Conservation (phyloP, 1,139 yeast species). For the Sugiyamaella pinicola region DNA sequence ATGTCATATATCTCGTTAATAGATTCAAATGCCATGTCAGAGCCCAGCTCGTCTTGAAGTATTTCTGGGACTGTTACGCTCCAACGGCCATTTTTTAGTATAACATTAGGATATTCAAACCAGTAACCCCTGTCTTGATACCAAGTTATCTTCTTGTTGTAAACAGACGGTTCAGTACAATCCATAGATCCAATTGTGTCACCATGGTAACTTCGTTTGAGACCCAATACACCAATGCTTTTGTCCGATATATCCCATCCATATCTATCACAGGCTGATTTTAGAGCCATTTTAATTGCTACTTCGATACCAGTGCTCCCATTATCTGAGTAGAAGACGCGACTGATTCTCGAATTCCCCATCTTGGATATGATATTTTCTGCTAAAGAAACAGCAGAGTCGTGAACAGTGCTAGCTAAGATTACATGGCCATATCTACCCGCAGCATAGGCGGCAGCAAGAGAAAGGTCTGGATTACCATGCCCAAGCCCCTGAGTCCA, state of each 20-base stretch:
- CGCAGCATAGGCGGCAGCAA: slow-evolving; percentile 38
- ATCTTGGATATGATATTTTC: slow-evolving; percentile 27
- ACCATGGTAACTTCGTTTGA: slow-evolving; percentile 38
- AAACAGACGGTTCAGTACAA: slow-evolving; percentile 37
- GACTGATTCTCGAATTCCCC: slow-evolving; percentile 29
- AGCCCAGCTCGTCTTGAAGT: slow-evolving; percentile 22
- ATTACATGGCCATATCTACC: slow-evolving; percentile 40
- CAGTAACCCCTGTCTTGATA: slow-evolving; percentile 35
- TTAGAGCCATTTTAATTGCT: slow-evolving; percentile 38
- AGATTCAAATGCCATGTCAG: slow-evolving; percentile 20
- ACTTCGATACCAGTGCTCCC: slow-evolving; percentile 40
- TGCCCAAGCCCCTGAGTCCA: slow-evolving; percentile 41
- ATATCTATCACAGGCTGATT: slow-evolving; percentile 32
- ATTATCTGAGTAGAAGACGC: slow-evolving; percentile 38
- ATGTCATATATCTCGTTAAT: slow-evolving; percentile 30
- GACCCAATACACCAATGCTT: slow-evolving; percentile 33
- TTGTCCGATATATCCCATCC: slow-evolving; percentile 26
- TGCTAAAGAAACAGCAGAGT: slow-evolving; percentile 37
- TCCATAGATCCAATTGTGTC: slow-evolving; percentile 40
- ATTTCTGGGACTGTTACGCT: slow-evolving; percentile 29
- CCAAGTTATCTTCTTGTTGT: slow-evolving; percentile 37
- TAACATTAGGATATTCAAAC: slow-evolving; percentile 37
- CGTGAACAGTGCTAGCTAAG: slow-evolving; percentile 35
- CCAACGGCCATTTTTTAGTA: slow-evolving; percentile 33
- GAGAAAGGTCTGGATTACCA: slow-evolving; percentile 34